phyloP scores from a whole-genome alignment of 257 asterid genomes.

The Petrea volubilis region DNA sequence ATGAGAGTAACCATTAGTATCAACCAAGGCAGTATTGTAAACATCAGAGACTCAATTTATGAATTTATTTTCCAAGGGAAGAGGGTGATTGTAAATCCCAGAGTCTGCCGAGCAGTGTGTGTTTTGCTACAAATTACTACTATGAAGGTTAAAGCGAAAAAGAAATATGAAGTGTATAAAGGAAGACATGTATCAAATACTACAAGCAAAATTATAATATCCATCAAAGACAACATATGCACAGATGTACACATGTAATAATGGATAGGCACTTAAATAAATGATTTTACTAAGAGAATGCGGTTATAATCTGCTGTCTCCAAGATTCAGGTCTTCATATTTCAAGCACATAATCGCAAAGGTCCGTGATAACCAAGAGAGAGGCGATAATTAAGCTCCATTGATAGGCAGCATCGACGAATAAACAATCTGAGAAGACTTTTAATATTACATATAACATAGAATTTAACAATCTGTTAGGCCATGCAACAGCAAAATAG shows the following conservation, averaged over 20 bases:
- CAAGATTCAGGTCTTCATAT: background rate
- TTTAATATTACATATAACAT: background rate
- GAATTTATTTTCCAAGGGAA: background rate
- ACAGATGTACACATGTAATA: background rate
- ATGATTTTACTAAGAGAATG: background rate
- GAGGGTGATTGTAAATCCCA: background rate
- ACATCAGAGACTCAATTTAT: background rate
- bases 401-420: background rate
- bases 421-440: background rate
- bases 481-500: background rate
- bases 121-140: constrained; percentile 1
- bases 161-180: background rate
- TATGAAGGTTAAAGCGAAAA: background rate
- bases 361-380: background rate
- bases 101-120: background rate
- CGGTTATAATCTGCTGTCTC: background rate
- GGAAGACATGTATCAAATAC: background rate
- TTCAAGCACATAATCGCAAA: background rate
- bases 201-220: background rate
- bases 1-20: no score
- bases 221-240: background rate
- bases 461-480: background rate
- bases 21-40: background rate
- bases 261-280: background rate
- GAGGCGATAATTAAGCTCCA: background rate